Base-by-base conservation (phyloP, 805 yeast species). In the Candida ipomoeae region DNA sequence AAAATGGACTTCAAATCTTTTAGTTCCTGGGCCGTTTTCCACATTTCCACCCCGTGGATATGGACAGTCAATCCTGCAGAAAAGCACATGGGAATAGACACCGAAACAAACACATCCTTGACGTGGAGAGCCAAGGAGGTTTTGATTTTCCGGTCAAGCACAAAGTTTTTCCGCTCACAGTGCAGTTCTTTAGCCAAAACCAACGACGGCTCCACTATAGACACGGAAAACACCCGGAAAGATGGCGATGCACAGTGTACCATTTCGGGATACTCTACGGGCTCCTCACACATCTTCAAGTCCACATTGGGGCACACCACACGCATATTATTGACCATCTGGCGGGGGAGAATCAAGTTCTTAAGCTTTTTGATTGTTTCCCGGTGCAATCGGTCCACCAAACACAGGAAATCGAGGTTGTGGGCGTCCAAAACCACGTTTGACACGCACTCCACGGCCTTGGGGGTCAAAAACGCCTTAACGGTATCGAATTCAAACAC, bases 341-440 rank as follows among this genome's bases (percentile, higher is more conserved):
- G 66, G 0, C 65, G 55, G 1, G 69, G 65, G 4, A 57, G 49
- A 41, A 76, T 59, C 20, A 68, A 62, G 6, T 46, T 46, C 23
- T 71, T 66, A 23, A 87, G 63, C 7, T 69, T 66, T 33, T 66
- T 64, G 11, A 87, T 72, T 2, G 85, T 78, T 8, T 80, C 79
- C 15, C 80, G 63, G 52, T 91, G 95, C 14, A 89, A 66, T 15
- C 64, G 63, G 63, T 91, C 97, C 57, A 90, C 68, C 5, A 82
- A 70, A 11, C 74, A 70, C 8, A 74, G 75, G 33, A 82, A 61
- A 2, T 77, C 69, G 14, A 70, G 68, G 15, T 64, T 65, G 21
- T 71, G 68, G 13, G 69, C 56, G 1, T 66, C 64, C 3, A 65
- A 65, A 1, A 68, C 43, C 33, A 82, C 57, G 0, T 65, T 67